These are phyloP conservation scores for Colletotrichum ledebouriae DNA, from an alignment of 2,329 filamentous ascomycete genomes.

Conservation along the genomic window DNA sequence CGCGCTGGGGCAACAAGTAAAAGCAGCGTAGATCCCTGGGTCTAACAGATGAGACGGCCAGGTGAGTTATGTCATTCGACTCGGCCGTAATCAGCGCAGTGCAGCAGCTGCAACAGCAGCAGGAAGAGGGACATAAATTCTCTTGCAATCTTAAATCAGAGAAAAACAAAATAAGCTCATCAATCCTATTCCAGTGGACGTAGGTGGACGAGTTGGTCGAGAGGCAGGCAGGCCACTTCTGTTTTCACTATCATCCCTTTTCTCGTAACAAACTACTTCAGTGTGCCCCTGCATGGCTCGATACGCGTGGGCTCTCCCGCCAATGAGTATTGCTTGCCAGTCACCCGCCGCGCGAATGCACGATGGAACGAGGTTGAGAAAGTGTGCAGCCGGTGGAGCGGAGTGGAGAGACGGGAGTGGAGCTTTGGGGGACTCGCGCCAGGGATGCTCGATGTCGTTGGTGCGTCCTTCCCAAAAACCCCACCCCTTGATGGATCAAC, in stretches of 20 bases:
- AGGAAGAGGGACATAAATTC: background rate
- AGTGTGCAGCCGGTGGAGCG: background rate
- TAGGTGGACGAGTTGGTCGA: background rate
- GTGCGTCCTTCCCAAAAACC: too few species aligned
- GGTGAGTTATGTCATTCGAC: background rate
- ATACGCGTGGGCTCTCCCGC: too few species aligned
- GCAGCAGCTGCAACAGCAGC: too few species aligned
- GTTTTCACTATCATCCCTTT: too few species aligned
- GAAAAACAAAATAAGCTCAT: conserved; percentile 15
- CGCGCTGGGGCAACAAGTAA: background rate
- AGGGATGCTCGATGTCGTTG: conserved; percentile 11
- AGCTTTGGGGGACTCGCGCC: conserved; percentile 17
- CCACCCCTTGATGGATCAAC: background rate
- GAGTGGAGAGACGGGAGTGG: background rate
- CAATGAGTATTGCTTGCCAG: too few species aligned
- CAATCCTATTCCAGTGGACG: conserved; percentile 6
- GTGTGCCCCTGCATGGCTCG: background rate
- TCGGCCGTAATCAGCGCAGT: too few species aligned
- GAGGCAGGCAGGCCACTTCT: background rate
- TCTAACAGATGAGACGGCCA: background rate
- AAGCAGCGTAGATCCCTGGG: conserved; percentile 24
- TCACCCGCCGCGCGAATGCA: background rate
- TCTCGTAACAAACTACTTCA: too few species aligned
- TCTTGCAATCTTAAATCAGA: background rate
- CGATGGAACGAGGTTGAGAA: conserved; percentile 10